Evolutionary conservation across 169 alveolate species (phyloP).

Genomic region (Eimeria praecox): DNA sequence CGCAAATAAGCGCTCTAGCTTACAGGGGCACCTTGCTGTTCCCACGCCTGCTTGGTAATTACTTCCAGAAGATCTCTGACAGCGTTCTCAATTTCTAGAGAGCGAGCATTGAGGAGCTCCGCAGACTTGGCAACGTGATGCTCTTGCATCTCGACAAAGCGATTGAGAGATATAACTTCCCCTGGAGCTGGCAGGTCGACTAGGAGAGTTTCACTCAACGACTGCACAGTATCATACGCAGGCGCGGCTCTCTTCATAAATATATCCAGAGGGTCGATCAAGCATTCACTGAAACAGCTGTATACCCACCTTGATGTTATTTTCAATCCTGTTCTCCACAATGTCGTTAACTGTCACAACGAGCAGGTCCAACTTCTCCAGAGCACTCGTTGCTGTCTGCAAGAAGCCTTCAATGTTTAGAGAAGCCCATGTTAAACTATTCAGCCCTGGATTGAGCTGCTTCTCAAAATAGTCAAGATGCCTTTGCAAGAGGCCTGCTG

Average conservation of each 20-base stretch:
- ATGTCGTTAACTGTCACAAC: slow-evolving; percentile 96
- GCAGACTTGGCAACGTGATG: slow-evolving; percentile 92
- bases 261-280: not conserved
- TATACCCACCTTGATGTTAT: slow-evolving; percentile 91
- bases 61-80: slow-evolving; percentile 94
- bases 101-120: slow-evolving; percentile 90
- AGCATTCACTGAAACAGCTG: not conserved
- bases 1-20: not conserved
- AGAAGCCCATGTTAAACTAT: slow-evolving; percentile 95
- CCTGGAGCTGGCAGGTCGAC: slow-evolving; percentile 94
- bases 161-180: slow-evolving; percentile 92
- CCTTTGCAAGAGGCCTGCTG: slow-evolving; percentile 93
- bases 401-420: slow-evolving; percentile 95
- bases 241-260: not conserved
- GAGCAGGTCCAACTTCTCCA: slow-evolving; percentile 94
- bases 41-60: slow-evolving; percentile 93
- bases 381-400: slow-evolving; percentile 92
- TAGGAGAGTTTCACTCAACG: slow-evolving; percentile 90
- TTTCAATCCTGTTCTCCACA: slow-evolving; percentile 96
- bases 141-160: slow-evolving; percentile 93
- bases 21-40: slow-evolving; percentile 90
- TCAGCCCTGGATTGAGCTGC: slow-evolving; percentile 94
- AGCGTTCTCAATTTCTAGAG: slow-evolving; percentile 95
- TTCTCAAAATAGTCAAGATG: slow-evolving; percentile 94
- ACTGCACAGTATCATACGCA: not conserved